Conservation (phyloP, 495 filamentous ascomycete genomes). For the Opeltia flavorubescens region DNA sequence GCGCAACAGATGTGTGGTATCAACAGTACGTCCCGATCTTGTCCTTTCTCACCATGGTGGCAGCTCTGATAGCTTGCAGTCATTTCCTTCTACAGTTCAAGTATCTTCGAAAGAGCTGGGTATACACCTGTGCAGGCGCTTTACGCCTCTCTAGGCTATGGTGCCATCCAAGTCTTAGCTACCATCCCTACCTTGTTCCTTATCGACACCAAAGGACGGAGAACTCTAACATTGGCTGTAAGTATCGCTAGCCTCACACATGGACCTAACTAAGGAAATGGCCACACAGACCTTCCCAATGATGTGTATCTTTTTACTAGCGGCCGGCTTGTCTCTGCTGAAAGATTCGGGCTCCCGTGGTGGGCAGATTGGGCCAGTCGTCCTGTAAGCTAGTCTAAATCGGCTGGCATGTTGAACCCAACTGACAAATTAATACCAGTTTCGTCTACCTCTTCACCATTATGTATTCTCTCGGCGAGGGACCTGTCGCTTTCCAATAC, state of each 20-base stretch:
- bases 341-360: slow-evolving; percentile 17
- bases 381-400: slow-evolving; percentile 14
- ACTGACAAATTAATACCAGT: slow-evolving; percentile 6
- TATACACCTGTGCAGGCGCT: slow-evolving; percentile 32
- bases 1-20: slow-evolving; percentile 74
- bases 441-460: slow-evolving; percentile 31
- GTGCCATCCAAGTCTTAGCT: slow-evolving; percentile 34
- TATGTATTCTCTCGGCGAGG: slow-evolving; percentile 33
- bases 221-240: slow-evolving; percentile 20
- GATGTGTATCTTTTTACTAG: slow-evolving; percentile 30
- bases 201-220: slow-evolving; percentile 34
- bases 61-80: slow-evolving; percentile 21
- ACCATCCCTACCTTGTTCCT: slow-evolving; percentile 45
- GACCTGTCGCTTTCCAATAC: slow-evolving; percentile 38
- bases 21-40: slow-evolving; percentile 24
- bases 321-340: slow-evolving; percentile 30
- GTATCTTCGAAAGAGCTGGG: slow-evolving; percentile 38
- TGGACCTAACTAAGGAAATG: slow-evolving; percentile 15
- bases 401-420: not conserved
- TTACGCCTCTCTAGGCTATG: slow-evolving; percentile 41
- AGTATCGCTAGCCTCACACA: slow-evolving; percentile 11
- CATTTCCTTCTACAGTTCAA: slow-evolving; percentile 41
- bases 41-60: slow-evolving; percentile 1
- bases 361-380: slow-evolving; percentile 18
- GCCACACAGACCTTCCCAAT: slow-evolving; percentile 29